Conservation (phyloP, 805 yeast species). For the Metschnikowia drakensbergensis region DNA sequence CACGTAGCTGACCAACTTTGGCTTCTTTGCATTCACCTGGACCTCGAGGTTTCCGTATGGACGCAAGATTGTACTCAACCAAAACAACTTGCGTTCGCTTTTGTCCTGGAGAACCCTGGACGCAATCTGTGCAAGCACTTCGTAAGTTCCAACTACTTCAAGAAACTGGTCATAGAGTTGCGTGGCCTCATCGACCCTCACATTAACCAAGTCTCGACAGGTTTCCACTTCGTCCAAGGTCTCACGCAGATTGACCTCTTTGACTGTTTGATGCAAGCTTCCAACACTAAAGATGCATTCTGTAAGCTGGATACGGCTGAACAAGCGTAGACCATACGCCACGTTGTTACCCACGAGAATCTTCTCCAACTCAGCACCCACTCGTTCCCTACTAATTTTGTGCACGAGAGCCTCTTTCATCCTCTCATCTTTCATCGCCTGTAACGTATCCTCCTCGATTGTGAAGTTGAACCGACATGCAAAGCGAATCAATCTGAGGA, state of each 20-base stretch:
- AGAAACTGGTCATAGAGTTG: slow-evolving; percentile 21
- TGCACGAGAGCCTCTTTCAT: slow-evolving; percentile 57
- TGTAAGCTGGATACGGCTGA: slow-evolving; percentile 53
- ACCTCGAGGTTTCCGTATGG: slow-evolving; percentile 45
- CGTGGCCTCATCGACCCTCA: slow-evolving; percentile 23
- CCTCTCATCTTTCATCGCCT: slow-evolving; percentile 59
- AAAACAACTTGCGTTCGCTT: slow-evolving; percentile 29
- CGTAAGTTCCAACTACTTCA: background rate
- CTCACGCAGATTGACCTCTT: slow-evolving; percentile 16
- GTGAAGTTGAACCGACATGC: slow-evolving; percentile 71
- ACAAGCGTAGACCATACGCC: slow-evolving; percentile 55
- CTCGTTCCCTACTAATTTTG: slow-evolving; percentile 86
- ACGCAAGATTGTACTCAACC: slow-evolving; percentile 48
- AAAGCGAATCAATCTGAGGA: slow-evolving; percentile 79
- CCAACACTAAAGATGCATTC: slow-evolving; percentile 52
- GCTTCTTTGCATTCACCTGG: slow-evolving; percentile 37
- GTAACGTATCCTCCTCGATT: slow-evolving; percentile 54
- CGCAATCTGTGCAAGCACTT: slow-evolving; percentile 1
- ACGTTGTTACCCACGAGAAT: slow-evolving; percentile 65
- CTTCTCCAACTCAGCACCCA: slow-evolving; percentile 82
- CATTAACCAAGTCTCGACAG: slow-evolving; percentile 12
- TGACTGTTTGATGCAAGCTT: slow-evolving; percentile 17
- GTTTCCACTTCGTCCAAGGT: slow-evolving; percentile 17
- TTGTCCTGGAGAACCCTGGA: slow-evolving; percentile 7
- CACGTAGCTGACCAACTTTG: slow-evolving; percentile 35